A percentile compares a stretch with the other conserved stretches of the same genome.
phyloP scores from a whole-genome alignment of 1,284 basidiomycete species.

The Apiotrichum domesticum region DNA sequence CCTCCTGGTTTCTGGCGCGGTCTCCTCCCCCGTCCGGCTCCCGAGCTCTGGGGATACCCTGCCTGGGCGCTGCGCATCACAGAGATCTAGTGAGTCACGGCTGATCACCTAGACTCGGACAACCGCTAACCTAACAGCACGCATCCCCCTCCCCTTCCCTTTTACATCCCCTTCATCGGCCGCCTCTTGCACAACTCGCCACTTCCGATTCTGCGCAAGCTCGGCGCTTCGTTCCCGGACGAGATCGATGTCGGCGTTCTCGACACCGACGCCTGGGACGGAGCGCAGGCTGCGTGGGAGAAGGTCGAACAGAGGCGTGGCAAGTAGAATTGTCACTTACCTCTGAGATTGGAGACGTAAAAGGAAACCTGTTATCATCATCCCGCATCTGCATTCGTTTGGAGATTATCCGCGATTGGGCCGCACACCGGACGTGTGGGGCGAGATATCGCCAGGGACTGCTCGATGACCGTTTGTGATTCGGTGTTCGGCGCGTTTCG shows the following conservation, averaged over 20 bases:
- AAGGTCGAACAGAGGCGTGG: constrained; percentile 24
- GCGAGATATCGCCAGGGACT: too few species aligned
- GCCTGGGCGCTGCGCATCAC: constrained; percentile 36
- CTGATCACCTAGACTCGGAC: not conserved
- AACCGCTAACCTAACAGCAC: constrained; percentile 10
- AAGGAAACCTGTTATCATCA: too few species aligned
- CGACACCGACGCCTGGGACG: constrained; percentile 14
- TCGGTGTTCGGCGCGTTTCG: too few species aligned
- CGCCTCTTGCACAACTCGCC: constrained; percentile 16
- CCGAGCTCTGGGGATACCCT: constrained; percentile 36
- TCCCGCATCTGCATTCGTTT: too few species aligned
- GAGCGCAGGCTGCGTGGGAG: constrained; percentile 21
- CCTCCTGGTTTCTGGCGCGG: constrained; percentile 17
- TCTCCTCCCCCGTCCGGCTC: constrained; percentile 28
- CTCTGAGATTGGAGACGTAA: too few species aligned
- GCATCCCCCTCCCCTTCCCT: constrained; percentile 25
- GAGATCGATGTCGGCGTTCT: constrained; percentile 12
- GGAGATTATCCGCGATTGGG: too few species aligned
- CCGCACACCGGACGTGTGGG: too few species aligned
- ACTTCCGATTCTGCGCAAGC: constrained; percentile 14
- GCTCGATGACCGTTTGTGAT: too few species aligned
- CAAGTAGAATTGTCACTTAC: constrained; percentile 3
- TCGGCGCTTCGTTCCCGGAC: constrained; percentile 13
- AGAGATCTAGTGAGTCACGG: constrained; percentile 26
- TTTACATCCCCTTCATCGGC: constrained; percentile 16